Percentiles rank a stretch among this genome's conserved stretches.
Evolutionary conservation across 495 filamentous ascomycete species (phyloP).

Genomic region (Bombardia bombarda): DNA sequence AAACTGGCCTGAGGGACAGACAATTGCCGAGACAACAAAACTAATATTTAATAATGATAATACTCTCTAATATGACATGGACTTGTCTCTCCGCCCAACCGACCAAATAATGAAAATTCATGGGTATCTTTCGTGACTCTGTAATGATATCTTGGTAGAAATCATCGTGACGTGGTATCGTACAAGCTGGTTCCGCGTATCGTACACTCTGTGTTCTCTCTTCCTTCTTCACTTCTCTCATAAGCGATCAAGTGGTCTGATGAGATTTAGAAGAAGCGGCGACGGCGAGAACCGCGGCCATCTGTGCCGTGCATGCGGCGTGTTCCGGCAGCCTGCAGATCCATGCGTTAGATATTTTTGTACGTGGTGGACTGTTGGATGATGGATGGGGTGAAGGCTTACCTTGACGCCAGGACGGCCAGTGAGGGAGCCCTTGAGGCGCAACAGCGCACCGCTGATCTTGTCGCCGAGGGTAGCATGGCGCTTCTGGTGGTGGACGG

Average conservation of each 20-base stretch:
- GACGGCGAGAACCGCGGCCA: conserved; percentile 38
- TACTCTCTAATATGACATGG: too few relatives aligned
- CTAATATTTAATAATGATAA: too few relatives aligned
- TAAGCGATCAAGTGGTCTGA: background rate
- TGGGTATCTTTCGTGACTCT: too few relatives aligned
- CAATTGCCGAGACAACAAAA: too few relatives aligned
- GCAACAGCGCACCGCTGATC: conserved; percentile 59
- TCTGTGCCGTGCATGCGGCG: conserved; percentile 66
- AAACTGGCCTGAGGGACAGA: too few relatives aligned
- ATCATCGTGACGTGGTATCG: too few relatives aligned
- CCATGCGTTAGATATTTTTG: background rate
- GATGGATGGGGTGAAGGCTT: conserved; percentile 12
- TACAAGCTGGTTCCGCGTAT: too few relatives aligned
- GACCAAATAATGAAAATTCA: too few relatives aligned
- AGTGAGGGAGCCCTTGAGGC: conserved; percentile 55
- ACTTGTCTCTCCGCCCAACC: too few relatives aligned
- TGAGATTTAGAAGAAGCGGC: background rate
- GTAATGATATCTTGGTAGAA: too few relatives aligned
- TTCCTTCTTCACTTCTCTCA: background rate
- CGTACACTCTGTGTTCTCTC: background rate
- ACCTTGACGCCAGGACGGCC: conserved; percentile 57
- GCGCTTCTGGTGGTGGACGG: conserved; percentile 48
- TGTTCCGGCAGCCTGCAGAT: conserved; percentile 57
- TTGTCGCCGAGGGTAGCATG: conserved; percentile 57
- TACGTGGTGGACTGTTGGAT: too few relatives aligned